These are phyloP conservation scores for Citropsis articulata DNA, from an alignment of 345 rosid genomes.

Conservation along the genomic window DNA sequence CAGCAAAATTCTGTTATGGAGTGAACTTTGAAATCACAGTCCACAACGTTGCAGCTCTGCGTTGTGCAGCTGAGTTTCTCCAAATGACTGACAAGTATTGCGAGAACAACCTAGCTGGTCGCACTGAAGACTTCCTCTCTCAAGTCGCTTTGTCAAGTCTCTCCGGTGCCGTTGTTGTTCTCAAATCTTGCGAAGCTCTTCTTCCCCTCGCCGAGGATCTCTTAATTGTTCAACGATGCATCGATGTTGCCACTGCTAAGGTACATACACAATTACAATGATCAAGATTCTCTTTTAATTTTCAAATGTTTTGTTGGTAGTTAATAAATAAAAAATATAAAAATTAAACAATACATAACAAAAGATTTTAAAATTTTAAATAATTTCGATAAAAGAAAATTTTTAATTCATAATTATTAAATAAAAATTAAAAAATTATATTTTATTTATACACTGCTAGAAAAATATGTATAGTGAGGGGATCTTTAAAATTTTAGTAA, in stretches of 20 bases:
- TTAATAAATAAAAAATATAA: too few species aligned
- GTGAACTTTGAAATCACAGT: conserved; percentile 95
- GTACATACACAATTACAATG: conserved; percentile 22
- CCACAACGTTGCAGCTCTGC: conserved; percentile 88
- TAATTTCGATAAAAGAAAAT: fast-evolving
- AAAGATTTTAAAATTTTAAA: fast-evolving
- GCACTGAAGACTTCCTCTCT: conserved; percentile 82
- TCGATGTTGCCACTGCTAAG: conserved; percentile 61
- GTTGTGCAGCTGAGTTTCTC: conserved; percentile 83
- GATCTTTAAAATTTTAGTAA: too few species aligned
- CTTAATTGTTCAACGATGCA: conserved; percentile 61
- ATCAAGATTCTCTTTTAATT: too few species aligned
- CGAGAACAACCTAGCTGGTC: conserved; percentile 67
- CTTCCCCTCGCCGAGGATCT: conserved; percentile 78
- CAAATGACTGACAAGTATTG: conserved; percentile 82
- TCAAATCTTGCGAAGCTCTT: conserved; percentile 77
- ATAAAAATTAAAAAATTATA: too few species aligned
- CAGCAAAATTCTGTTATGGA: conserved; percentile 91
- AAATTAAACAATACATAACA: too few species aligned
- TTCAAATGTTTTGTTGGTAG: too few species aligned
- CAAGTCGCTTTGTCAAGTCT: conserved; percentile 84
- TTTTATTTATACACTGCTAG: too few species aligned
- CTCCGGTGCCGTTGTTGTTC: conserved; percentile 78
- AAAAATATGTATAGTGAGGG: too few species aligned
- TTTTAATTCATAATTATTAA: too few species aligned